Conservation (phyloP, 805 yeast species). For the Jamesozyma jinghongensis region DNA sequence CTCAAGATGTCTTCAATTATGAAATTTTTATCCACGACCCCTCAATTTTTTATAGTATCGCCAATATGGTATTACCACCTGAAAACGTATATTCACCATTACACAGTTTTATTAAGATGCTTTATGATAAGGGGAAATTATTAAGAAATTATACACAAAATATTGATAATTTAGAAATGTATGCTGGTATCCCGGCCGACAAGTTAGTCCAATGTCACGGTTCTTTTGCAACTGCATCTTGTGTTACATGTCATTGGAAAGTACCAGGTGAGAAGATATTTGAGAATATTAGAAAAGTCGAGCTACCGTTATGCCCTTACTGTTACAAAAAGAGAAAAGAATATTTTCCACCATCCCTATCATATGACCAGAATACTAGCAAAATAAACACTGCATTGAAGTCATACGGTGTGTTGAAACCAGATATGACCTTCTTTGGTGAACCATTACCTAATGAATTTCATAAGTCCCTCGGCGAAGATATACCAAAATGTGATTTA, state of each 20-base stretch:
- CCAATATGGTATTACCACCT: constrained; percentile 76
- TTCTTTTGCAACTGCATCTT: constrained; percentile 79
- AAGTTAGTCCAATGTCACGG: constrained; percentile 86
- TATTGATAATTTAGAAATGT: constrained; percentile 74
- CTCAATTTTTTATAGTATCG: constrained; percentile 68
- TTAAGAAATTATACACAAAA: constrained; percentile 84
- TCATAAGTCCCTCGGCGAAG: constrained; percentile 50
- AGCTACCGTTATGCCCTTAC: constrained; percentile 63
- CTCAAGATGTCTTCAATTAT: constrained; percentile 82
- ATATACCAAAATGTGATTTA: constrained; percentile 62
- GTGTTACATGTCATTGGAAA: constrained; percentile 62
- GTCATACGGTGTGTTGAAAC: constrained; percentile 77
- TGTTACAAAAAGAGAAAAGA: constrained; percentile 42
- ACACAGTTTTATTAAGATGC: constrained; percentile 65
- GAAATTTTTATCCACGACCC: constrained; percentile 66
- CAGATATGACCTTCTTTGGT: constrained; percentile 88
- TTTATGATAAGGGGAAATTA: constrained; percentile 67
- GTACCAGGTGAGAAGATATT: constrained; percentile 60
- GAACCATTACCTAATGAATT: constrained; percentile 68
- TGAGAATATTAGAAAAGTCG: constrained; percentile 46
- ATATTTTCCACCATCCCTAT: constrained; percentile 15
- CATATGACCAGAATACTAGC: not conserved
- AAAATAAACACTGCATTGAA: constrained; percentile 23
- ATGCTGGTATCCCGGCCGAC: constrained; percentile 60
- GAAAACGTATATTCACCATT: constrained; percentile 57